These are phyloP conservation scores for Colletotrichum theobromicola DNA, from an alignment of 2,329 filamentous ascomycete species.

Conservation along the genomic window DNA sequence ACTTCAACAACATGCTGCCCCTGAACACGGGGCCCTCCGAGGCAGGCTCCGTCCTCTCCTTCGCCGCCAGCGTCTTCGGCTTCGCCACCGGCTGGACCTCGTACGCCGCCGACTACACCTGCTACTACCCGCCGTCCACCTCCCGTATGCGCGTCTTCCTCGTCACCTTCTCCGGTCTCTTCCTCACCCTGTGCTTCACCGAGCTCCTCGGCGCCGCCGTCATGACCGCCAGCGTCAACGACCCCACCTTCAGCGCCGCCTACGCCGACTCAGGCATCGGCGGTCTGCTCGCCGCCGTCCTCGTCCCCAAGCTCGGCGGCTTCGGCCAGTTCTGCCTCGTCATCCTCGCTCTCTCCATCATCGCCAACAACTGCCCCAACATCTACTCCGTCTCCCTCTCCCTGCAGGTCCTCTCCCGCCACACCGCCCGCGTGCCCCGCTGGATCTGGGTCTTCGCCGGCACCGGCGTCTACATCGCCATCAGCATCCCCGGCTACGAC, in stretches of 20 bases:
- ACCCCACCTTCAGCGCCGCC: conserved; percentile 59
- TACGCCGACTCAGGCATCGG: conserved; percentile 53
- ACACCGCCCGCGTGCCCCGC: conserved; percentile 66
- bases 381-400: conserved; percentile 74
- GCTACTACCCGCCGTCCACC: conserved; percentile 73
- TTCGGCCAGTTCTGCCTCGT: conserved; percentile 78
- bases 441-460: conserved; percentile 70
- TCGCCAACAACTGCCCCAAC: conserved; percentile 75
- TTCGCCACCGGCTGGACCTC: conserved; percentile 77
- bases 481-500: conserved; percentile 72
- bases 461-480: conserved; percentile 68
- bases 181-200: conserved; percentile 75
- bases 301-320: conserved; percentile 65
- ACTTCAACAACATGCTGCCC: conserved; percentile 62
- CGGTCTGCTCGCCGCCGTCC: conserved; percentile 69
- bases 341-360: conserved; percentile 68
- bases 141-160: conserved; percentile 68
- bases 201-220: conserved; percentile 76
- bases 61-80: conserved; percentile 70
- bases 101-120: conserved; percentile 80
- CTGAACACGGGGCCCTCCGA: conserved; percentile 65
- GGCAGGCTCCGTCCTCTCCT: conserved; percentile 67
- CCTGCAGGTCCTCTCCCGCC: conserved; percentile 67
- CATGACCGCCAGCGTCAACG: conserved; percentile 60
- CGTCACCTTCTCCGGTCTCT: conserved; percentile 72